phyloP scores from a whole-genome alignment of 306 rosid species.

The Cucurbita moschata region DNA sequence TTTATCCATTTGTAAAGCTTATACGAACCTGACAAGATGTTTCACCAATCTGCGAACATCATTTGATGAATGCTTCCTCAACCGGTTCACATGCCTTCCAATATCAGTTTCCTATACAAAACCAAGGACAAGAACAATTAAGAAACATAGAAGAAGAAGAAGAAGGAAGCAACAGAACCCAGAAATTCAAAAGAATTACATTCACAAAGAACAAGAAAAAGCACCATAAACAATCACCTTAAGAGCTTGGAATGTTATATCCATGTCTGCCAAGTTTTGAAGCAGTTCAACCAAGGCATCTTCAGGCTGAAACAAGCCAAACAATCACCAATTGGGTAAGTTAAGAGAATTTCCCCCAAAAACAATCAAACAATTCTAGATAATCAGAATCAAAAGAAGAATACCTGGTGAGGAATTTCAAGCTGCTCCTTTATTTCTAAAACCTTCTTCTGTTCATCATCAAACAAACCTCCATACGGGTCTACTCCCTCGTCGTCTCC shows the following conservation, averaged over 20 bases:
- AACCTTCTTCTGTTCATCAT: constrained; percentile 74
- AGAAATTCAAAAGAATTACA: not conserved
- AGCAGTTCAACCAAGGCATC: constrained; percentile 64
- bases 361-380: not conserved
- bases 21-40: constrained; percentile 71
- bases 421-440: constrained; percentile 73
- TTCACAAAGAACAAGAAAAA: not conserved
- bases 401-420: constrained; percentile 68
- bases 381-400: not conserved
- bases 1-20: not conserved
- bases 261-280: constrained; percentile 87
- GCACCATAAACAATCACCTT: constrained; percentile 28
- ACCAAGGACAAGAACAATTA: not conserved
- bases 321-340: not conserved
- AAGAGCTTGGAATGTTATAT: constrained; percentile 82
- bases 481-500: constrained; percentile 40
- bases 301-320: constrained; percentile 32
- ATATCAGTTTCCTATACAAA: constrained; percentile 71
- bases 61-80: constrained; percentile 67
- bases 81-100: constrained; percentile 87
- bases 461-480: constrained; percentile 63
- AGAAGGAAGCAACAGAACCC: not conserved
- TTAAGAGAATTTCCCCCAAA: not conserved
- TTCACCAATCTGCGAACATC: constrained; percentile 89
- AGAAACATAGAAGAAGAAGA: not conserved